Base-by-base conservation (phyloP, 352 stramenopile species). In the Pythium coloratum region DNA sequence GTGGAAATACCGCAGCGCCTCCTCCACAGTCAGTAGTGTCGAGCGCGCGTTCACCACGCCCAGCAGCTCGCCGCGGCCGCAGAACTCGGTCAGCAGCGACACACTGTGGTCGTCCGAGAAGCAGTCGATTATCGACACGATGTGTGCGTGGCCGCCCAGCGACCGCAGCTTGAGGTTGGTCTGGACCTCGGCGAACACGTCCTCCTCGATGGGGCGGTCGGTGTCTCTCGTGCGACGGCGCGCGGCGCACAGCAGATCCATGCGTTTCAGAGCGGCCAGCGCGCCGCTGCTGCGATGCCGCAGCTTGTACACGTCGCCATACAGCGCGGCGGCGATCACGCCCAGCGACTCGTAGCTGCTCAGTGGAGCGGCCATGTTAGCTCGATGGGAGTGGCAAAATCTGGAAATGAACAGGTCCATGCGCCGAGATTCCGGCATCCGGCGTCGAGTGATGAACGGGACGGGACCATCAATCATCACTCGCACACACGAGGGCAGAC, bases 211-310 rank as follows among this genome's bases (percentile, higher is more conserved):
- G 16, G 47, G 55, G 26, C 73, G 71, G 49, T 80, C 67, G 8
- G 79, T 79, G 62, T 77, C 78, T 61, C 86, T 80, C 50, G 77
- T 80, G 55, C 79, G 78, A 53, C 77, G 76, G 34, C 70, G 69
- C 33, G 81, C 77, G 1, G 83, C 84, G 40, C 72, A 81, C 24
- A 55, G 64, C 32, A 92, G 73, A 51, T 94, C 84, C 75, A 95
- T 86, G 73, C 80, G 84, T 78, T 95, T 95, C 68, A 92, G 73
- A 20, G 86, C 87, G 59, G 92, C 83, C 55, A 76, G 65, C 54
- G 91, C 80, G 50, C 76, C 73, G 8, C 80, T 81, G 18, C 38
- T 57, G 20, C 72, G 51, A 67, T 94, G 73, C 20, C 77, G 77
- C 70, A 81, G 90, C 65, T 85, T 82, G 24, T 86, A 70, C 51